Conservation (phyloP, 2,329 filamentous ascomycete genomes). For the Venturia asperata region DNA sequence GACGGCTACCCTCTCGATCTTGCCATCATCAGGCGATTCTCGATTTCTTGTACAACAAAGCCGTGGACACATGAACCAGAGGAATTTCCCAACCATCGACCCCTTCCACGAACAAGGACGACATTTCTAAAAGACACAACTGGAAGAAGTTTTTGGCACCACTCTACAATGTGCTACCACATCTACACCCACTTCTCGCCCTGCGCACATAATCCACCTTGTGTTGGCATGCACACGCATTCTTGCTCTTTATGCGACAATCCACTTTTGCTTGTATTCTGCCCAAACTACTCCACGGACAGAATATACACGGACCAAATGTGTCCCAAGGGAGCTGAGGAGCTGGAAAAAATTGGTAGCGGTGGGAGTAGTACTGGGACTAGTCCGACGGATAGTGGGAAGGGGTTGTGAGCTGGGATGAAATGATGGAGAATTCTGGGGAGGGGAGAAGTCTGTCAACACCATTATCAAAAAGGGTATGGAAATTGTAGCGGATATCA, state of each 20-base stretch:
- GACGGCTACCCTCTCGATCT: neutral
- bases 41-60: neutral
- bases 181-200: conserved; percentile 17
- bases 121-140: neutral
- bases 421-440: no score
- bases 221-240: conserved; percentile 19
- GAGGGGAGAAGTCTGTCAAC: no score
- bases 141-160: neutral
- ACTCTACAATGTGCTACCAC: conserved; percentile 17
- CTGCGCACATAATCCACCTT: conserved; percentile 15
- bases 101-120: neutral
- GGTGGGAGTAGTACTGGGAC: neutral
- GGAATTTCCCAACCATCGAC: neutral
- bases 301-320: neutral
- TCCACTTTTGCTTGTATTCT: conserved; percentile 15
- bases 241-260: conserved; percentile 15
- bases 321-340: conserved; percentile 14
- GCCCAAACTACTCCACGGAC: neutral
- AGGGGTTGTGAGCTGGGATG: neutral
- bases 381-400: conserved; percentile 8
- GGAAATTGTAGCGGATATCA: neutral
- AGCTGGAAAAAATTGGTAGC: neutral
- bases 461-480: neutral
- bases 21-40: neutral
- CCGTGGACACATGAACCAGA: neutral